Conservation (phyloP, 1,284 basidiomycete genomes). For the Apiotrichum sp. region DNA sequence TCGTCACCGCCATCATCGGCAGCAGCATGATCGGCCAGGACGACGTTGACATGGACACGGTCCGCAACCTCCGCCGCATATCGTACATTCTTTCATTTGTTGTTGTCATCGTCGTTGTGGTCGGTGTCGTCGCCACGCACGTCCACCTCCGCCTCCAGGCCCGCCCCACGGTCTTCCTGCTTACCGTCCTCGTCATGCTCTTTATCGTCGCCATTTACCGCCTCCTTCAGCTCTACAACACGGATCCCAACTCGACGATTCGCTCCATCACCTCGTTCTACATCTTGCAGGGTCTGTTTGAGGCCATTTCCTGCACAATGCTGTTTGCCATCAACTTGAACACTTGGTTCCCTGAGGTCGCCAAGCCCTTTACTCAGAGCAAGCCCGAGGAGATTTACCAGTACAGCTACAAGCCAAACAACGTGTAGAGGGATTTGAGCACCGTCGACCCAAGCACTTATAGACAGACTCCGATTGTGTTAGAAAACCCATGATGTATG, state of each 20-base stretch:
- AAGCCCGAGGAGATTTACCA: no score
- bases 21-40: neutral
- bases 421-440: no score
- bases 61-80: slow-evolving; percentile 21
- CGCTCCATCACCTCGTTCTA: slow-evolving; percentile 21
- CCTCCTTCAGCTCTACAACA: slow-evolving; percentile 18
- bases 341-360: slow-evolving; percentile 5
- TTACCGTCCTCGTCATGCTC: slow-evolving; percentile 11
- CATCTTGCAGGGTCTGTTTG: slow-evolving; percentile 16
- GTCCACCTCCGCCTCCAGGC: slow-evolving; percentile 8
- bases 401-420: no score
- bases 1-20: slow-evolving; percentile 13
- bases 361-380: no score
- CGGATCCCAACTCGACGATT: slow-evolving; percentile 7
- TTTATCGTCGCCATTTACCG: slow-evolving; percentile 20
- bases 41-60: neutral
- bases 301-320: slow-evolving; percentile 2
- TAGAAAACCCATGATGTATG: no score
- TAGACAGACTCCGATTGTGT: no score
- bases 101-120: slow-evolving; percentile 14
- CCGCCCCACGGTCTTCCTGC: slow-evolving; percentile 7
- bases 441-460: no score
- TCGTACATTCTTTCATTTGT: slow-evolving; percentile 20
- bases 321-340: slow-evolving; percentile 11
- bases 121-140: slow-evolving; percentile 13